phyloP scores from a whole-genome alignment of 163 green algal genomes.

The Chlamydomonas reinhardtii region DNA sequence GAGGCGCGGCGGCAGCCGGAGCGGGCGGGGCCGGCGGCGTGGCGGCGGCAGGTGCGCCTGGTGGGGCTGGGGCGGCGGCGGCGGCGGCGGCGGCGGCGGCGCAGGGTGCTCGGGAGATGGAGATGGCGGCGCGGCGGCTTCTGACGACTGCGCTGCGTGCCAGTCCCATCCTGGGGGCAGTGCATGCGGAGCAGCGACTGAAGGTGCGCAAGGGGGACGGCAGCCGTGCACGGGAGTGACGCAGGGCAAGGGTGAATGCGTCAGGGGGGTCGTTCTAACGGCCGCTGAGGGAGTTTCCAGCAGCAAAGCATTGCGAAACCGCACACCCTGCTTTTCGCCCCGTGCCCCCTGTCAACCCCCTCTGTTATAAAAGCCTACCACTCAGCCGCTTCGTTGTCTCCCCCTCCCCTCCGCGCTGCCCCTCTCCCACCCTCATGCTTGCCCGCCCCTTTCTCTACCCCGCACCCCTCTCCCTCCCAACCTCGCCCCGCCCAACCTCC shows the following conservation, averaged over 20 bases:
- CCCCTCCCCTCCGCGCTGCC: no score
- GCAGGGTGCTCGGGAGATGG: not conserved
- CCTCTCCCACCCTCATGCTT: no score
- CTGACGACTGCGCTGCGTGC: constrained; percentile 10
- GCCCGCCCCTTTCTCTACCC: not conserved
- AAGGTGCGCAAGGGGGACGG: no score
- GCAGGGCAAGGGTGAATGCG: no score
- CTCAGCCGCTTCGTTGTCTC: no score
- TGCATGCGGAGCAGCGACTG: constrained; percentile 24
- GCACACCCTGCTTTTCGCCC: no score
- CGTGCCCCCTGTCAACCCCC: no score
- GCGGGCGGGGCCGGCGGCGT: not conserved
- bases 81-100: not conserved
- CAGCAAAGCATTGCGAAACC: no score
- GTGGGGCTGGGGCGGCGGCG: not conserved
- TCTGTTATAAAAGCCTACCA: no score
- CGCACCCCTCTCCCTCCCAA: not conserved
- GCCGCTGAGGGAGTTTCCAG: no score
- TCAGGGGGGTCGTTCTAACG: no score
- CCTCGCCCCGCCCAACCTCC: not conserved
- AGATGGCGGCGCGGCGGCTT: constrained; percentile 40
- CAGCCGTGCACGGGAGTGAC: no score
- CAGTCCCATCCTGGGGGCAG: constrained; percentile 15
- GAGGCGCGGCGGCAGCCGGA: not conserved
- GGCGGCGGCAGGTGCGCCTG: not conserved